phyloP scores from a whole-genome alignment of 148 eudicot genomes.

The Vaccinium vitisidaea region DNA sequence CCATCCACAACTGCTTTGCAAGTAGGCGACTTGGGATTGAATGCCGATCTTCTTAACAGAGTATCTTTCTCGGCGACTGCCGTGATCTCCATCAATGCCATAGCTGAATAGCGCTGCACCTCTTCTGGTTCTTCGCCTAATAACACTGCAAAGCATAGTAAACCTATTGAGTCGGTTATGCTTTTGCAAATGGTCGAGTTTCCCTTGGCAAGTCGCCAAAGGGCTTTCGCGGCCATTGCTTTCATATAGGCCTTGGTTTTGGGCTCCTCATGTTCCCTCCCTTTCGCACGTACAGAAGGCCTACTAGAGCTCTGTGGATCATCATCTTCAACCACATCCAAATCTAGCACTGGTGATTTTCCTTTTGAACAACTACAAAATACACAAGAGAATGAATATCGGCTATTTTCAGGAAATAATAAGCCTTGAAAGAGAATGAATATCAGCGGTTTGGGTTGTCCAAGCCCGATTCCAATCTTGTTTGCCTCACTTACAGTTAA shows the following conservation, averaged over 20 bases:
- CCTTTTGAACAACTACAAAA: neutral
- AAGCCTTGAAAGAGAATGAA: too few relatives aligned
- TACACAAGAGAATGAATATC: too few relatives aligned
- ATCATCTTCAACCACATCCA: neutral
- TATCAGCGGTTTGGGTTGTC: too few relatives aligned
- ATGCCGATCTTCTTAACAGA: constrained; percentile 8
- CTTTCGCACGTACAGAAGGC: neutral
- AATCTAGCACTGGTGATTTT: neutral
- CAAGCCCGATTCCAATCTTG: too few relatives aligned
- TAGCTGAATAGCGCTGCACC: neutral
- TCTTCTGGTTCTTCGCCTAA: neutral
- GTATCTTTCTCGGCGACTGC: constrained; percentile 8
- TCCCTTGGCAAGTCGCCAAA: constrained; percentile 10
- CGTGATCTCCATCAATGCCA: constrained; percentile 14
- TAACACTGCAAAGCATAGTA: constrained; percentile 10
- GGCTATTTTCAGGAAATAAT: too few relatives aligned
- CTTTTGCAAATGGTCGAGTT: constrained; percentile 11
- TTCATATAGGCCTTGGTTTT: neutral
- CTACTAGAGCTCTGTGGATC: neutral
- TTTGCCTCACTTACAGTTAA: too few relatives aligned
- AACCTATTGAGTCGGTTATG: constrained; percentile 7
- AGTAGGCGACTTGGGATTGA: constrained; percentile 13
- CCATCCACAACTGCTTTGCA: constrained; percentile 12
- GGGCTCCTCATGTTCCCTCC: constrained; percentile 7
- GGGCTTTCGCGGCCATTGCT: constrained; percentile 18